Conservation (phyloP, 169 alveolate species). For the Condylostoma magnum region DNA sequence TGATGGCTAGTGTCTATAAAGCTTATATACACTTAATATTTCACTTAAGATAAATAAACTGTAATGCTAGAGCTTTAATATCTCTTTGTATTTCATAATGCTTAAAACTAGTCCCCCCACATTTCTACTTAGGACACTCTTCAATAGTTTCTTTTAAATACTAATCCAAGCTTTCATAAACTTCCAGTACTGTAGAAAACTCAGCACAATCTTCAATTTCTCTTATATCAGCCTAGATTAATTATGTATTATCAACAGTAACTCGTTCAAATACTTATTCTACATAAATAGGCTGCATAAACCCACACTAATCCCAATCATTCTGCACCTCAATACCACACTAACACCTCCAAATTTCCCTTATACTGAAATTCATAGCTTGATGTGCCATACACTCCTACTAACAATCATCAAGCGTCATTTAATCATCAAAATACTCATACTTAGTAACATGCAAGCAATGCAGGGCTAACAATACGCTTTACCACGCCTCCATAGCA, state of each 20-base stretch:
- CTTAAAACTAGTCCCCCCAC: background rate
- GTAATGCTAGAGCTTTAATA: constrained; percentile 10
- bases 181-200: background rate
- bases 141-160: background rate
- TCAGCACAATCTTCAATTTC: background rate
- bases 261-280: background rate
- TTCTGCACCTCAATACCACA: background rate
- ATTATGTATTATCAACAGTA: background rate
- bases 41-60: constrained; percentile 3
- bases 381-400: constrained; percentile 3
- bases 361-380: background rate
- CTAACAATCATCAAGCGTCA: too few relatives aligned
- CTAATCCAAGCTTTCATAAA: background rate
- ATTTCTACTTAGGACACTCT: constrained; percentile 21
- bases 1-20: background rate
- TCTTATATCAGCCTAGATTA: background rate
- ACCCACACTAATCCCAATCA: constrained; percentile 12
- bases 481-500: constrained; percentile 16
- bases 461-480: background rate
- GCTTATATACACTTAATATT: background rate
- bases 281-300: constrained; percentile 21
- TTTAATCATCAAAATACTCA: background rate
- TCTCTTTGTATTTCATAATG: background rate
- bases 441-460: background rate
- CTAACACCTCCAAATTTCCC: background rate